Evolutionary conservation across 2,329 filamentous ascomycete species (phyloP).

Genomic region (Davidsoniella virescens): DNA sequence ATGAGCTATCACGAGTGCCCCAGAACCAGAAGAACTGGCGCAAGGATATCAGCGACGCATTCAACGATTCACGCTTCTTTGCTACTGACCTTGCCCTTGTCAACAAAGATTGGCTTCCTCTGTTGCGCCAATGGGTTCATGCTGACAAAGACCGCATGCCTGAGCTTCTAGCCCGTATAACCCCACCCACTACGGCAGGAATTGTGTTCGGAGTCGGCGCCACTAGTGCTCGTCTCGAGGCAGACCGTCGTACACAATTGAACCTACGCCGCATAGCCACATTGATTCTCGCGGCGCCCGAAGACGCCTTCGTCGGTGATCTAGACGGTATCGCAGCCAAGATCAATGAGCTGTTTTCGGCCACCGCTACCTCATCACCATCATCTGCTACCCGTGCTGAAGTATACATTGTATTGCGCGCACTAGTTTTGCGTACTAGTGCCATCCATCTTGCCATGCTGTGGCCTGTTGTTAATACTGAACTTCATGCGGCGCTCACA

Average conservation of each 20-base stretch:
- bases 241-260: constrained; percentile 81
- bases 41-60: constrained; percentile 80
- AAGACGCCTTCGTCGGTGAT: constrained; percentile 68
- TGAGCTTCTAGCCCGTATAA: constrained; percentile 64
- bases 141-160: constrained; percentile 77
- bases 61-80: constrained; percentile 82
- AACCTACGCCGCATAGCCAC: constrained; percentile 71
- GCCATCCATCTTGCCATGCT: constrained; percentile 65
- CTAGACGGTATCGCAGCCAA: constrained; percentile 62
- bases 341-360: constrained; percentile 68
- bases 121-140: constrained; percentile 70
- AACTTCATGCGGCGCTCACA: constrained; percentile 65
- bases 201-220: constrained; percentile 98
- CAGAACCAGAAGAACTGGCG: constrained; percentile 81
- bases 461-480: constrained; percentile 80
- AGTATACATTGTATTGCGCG: constrained; percentile 73
- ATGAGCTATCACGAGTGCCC: constrained; percentile 59
- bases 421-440: constrained; percentile 63
- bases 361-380: constrained; percentile 76
- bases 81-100: constrained; percentile 49
- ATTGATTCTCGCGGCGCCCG: constrained; percentile 57
- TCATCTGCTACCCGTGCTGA: constrained; percentile 81
- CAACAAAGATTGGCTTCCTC: constrained; percentile 59
- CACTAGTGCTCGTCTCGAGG: constrained; percentile 81
- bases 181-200: constrained; percentile 75